Conservation (phyloP, 495 filamentous ascomycete genomes). For the Xeromyces bisporus region DNA sequence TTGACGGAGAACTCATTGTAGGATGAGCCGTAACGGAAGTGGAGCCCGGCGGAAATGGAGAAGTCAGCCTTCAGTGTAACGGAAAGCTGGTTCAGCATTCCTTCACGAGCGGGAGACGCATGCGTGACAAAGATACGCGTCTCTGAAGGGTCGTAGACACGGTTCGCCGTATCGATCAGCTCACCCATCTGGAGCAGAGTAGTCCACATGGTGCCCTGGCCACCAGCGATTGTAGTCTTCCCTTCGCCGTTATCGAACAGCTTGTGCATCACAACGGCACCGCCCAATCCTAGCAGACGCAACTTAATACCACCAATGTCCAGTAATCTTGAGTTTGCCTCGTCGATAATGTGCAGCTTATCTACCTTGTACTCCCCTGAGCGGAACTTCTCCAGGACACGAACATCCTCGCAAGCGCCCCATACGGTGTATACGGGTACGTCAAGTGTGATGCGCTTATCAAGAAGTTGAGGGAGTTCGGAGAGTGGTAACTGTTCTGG, state of each 20-base stretch:
- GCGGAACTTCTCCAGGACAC: conserved; percentile 93
- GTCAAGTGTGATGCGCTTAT: conserved; percentile 72
- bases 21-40: conserved; percentile 97
- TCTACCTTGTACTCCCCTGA: conserved; percentile 96
- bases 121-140: conserved; percentile 98
- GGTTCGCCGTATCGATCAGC: conserved; percentile 91
- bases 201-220: conserved; percentile 99
- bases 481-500: conserved; percentile 80
- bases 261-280: conserved; percentile 99
- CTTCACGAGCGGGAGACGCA: conserved; percentile 90
- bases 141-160: conserved; percentile 95
- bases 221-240: conserved; percentile 92
- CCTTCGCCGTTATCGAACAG: conserved; percentile 98
- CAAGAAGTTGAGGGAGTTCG: conserved; percentile 81
- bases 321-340: conserved; percentile 83
- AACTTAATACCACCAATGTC: conserved; percentile 95
- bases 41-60: conserved; percentile 90
- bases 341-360: conserved; percentile 96
- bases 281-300: conserved; percentile 81
- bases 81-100: conserved; percentile 92
- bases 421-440: conserved; percentile 98
- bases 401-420: conserved; percentile 97
- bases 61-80: conserved; percentile 98
- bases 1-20: conserved; percentile 99
- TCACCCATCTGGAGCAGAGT: conserved; percentile 97